Evolutionary conservation across 352 stramenopile genomes (phyloP).

Genomic region (Phytophthora citrophthora): DNA sequence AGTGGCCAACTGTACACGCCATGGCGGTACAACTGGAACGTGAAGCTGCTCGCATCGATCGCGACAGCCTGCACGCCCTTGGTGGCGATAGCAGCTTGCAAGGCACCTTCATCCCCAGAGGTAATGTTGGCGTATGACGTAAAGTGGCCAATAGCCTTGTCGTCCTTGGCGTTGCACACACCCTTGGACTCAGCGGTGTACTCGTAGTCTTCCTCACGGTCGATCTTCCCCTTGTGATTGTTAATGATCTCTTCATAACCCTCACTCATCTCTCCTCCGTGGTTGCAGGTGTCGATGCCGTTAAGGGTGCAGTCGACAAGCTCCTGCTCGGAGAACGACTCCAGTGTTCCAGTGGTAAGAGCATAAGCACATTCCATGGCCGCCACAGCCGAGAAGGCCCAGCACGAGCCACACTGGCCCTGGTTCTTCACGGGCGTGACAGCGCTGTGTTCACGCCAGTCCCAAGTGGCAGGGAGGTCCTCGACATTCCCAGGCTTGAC

Average conservation of each 20-base stretch:
- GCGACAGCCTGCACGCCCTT: conserved; percentile 83
- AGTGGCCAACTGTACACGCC: conserved; percentile 69
- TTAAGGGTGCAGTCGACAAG: conserved; percentile 96
- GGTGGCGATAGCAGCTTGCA: conserved; percentile 84
- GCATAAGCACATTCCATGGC: conserved; percentile 97
- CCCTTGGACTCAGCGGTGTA: conserved; percentile 93
- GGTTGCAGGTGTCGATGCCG: conserved; percentile 94
- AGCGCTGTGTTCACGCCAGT: conserved; percentile 94
- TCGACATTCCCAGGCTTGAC: conserved; percentile 16
- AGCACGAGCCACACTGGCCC: conserved; percentile 95
- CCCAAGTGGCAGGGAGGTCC: conserved; percentile 75
- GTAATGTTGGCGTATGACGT: conserved; percentile 76
- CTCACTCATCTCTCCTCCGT: conserved; percentile 98
- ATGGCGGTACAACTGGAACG: conserved; percentile 79
- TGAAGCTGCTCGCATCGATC: conserved; percentile 84
- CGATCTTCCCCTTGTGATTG: conserved; percentile 84
- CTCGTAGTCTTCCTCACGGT: conserved; percentile 94
- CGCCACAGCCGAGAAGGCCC: conserved; percentile 97
- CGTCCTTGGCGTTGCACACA: conserved; percentile 84
- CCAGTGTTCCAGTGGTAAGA: conserved; percentile 90
- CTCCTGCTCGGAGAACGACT: conserved; percentile 97
- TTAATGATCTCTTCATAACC: conserved; percentile 96
- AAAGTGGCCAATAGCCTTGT: conserved; percentile 83
- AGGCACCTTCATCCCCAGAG: conserved; percentile 67
- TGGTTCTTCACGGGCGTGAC: conserved; percentile 95